Evolutionary conservation across 495 filamentous ascomycete genomes (phyloP).

Genomic region (Gamarada debralockiae): DNA sequence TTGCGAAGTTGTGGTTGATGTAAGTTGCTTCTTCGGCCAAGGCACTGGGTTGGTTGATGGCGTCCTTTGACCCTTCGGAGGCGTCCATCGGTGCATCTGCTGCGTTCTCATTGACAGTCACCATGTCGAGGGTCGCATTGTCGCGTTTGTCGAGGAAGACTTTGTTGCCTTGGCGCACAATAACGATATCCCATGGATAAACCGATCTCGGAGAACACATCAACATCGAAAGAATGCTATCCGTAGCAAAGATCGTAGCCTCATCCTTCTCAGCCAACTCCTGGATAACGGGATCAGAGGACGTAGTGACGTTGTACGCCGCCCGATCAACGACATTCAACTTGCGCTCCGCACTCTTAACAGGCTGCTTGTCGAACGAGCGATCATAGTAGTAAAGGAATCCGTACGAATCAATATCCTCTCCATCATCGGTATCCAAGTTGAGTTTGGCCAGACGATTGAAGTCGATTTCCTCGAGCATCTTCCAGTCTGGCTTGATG

Average conservation of each 20-base stretch:
- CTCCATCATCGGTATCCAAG: conserved; percentile 88
- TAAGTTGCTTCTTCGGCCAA: conserved; percentile 95
- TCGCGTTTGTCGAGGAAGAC: conserved; percentile 98
- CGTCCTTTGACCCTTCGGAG: conserved; percentile 88
- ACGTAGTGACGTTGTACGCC: conserved; percentile 96
- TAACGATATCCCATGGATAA: conserved; percentile 97
- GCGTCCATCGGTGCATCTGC: conserved; percentile 89
- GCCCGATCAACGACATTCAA: conserved; percentile 86
- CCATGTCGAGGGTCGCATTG: conserved; percentile 87
- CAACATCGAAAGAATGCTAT: conserved; percentile 96
- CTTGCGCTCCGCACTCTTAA: conserved; percentile 81
- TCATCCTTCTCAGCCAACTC: conserved; percentile 95
- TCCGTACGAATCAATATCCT: conserved; percentile 91
- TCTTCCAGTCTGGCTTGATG: conserved; percentile 89
- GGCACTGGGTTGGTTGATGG: conserved; percentile 85
- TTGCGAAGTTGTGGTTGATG: conserved; percentile 99
- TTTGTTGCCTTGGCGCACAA: conserved; percentile 86
- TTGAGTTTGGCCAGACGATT: conserved; percentile 91
- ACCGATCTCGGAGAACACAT: conserved; percentile 96
- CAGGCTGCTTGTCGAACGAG: conserved; percentile 84
- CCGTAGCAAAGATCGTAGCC: conserved; percentile 94
- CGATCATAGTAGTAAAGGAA: conserved; percentile 98
- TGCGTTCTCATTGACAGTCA: conserved; percentile 99
- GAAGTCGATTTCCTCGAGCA: conserved; percentile 98
- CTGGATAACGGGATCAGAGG: conserved; percentile 93